Evolutionary conservation across 345 rosid species (phyloP).

Genomic region (Melaleuca alternifolia): DNA sequence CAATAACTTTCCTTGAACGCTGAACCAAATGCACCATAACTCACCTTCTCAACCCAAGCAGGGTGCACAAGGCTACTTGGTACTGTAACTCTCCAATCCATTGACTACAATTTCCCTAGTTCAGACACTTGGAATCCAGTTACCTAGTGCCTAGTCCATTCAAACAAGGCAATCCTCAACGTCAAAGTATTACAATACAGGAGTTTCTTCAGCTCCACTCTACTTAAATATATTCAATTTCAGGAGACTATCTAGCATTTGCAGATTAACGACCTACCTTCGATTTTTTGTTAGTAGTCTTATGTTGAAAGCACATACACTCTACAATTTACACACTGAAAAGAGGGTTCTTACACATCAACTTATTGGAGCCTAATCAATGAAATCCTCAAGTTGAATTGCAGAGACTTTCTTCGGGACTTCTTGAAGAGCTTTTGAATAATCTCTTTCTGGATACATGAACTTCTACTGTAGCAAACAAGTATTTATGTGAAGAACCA

Average conservation of each 20-base stretch:
- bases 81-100: not conserved
- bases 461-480: not conserved
- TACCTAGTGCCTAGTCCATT: not conserved
- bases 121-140: not conserved
- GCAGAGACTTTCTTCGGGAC: not conserved
- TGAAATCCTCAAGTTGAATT: not conserved
- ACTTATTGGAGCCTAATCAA: not conserved
- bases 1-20: too few species aligned
- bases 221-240: not conserved
- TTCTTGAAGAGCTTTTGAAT: not conserved
- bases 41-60: not conserved
- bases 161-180: fast-evolving
- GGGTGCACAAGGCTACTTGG: not conserved
- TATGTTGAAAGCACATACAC: not conserved
- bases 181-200: not conserved
- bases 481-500: not conserved
- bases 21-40: too few species aligned
- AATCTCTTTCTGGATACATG: not conserved
- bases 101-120: not conserved
- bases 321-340: not conserved
- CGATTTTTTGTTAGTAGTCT: not conserved
- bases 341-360: not conserved
- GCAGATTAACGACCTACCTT: not conserved
- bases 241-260: not conserved
- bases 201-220: not conserved